These are phyloP conservation scores for Coniochaeta sp. DNA, from an alignment of 2,329 filamentous ascomycete species.

Conservation along the genomic window DNA sequence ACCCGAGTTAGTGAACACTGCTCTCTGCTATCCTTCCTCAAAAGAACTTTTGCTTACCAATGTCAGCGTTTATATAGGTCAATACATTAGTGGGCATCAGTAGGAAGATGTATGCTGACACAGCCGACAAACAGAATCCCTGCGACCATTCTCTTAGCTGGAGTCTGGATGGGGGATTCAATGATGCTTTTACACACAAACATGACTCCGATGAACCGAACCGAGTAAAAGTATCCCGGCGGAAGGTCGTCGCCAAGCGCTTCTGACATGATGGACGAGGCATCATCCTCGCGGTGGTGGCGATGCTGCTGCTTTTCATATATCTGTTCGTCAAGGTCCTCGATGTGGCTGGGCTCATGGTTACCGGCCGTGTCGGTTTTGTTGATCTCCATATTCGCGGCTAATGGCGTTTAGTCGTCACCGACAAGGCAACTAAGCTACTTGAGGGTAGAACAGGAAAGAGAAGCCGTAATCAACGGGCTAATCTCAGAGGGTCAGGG, in stretches of 20 bases:
- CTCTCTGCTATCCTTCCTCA: background rate
- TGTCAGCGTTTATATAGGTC: slow-evolving; percentile 13
- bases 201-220: slow-evolving; percentile 23
- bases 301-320: background rate
- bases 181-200: slow-evolving; percentile 15
- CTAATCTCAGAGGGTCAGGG: no score
- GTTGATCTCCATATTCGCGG: background rate
- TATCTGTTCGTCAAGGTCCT: background rate
- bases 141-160: slow-evolving; percentile 5
- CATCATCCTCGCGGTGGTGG: slow-evolving; percentile 12
- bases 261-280: slow-evolving; percentile 24
- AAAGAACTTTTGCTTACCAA: slow-evolving; percentile 1
- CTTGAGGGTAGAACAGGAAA: background rate
- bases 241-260: slow-evolving; percentile 26
- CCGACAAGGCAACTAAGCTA: background rate
- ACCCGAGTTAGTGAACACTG: background rate
- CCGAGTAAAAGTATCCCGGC: slow-evolving; percentile 27
- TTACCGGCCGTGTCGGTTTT: background rate
- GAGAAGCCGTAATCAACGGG: no score
- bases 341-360: background rate
- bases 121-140: slow-evolving; percentile 29
- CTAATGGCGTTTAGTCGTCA: background rate
- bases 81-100: slow-evolving; percentile 29
- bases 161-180: background rate
- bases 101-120: slow-evolving; percentile 28